Percentiles rank a stretch among this genome's conserved stretches.
phyloP scores from a whole-genome alignment of 805 yeast species.

The Zygosaccharomyces lentus region DNA sequence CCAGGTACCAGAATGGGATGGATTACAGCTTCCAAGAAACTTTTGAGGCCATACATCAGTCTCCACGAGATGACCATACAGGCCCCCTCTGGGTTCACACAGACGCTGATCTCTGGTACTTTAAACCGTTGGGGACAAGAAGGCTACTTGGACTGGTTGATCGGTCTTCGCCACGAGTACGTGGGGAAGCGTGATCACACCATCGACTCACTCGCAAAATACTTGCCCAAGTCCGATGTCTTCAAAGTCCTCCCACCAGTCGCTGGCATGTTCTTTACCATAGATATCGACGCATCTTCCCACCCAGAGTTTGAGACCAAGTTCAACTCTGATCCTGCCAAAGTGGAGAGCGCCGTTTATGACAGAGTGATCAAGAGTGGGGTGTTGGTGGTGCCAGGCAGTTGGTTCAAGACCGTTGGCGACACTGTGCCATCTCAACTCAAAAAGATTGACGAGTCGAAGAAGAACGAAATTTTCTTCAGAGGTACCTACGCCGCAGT shows the following conservation, averaged over 20 bases:
- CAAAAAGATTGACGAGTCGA: constrained; percentile 39
- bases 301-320: constrained; percentile 70
- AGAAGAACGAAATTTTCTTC: constrained; percentile 53
- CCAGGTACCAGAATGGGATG: constrained; percentile 90
- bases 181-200: constrained; percentile 85
- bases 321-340: constrained; percentile 51
- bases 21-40: constrained; percentile 66
- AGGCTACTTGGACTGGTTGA: constrained; percentile 87
- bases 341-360: constrained; percentile 61
- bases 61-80: constrained; percentile 80
- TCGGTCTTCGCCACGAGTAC: constrained; percentile 77
- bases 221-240: constrained; percentile 37
- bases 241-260: constrained; percentile 54
- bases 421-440: constrained; percentile 58
- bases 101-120: constrained; percentile 62
- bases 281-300: constrained; percentile 65
- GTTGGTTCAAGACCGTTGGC: constrained; percentile 66
- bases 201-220: constrained; percentile 63
- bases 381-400: constrained; percentile 73
- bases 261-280: constrained; percentile 86
- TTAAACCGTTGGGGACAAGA: constrained; percentile 84
- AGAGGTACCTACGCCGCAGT: constrained; percentile 91
- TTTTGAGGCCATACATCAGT: constrained; percentile 64
- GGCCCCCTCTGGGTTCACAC: constrained; percentile 76
- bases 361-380: constrained; percentile 58